A percentile compares a stretch with the other conserved stretches of the same genome.
Evolutionary conservation across 148 eudicot species (phyloP).

Genomic region (Diospyros lotus): DNA sequence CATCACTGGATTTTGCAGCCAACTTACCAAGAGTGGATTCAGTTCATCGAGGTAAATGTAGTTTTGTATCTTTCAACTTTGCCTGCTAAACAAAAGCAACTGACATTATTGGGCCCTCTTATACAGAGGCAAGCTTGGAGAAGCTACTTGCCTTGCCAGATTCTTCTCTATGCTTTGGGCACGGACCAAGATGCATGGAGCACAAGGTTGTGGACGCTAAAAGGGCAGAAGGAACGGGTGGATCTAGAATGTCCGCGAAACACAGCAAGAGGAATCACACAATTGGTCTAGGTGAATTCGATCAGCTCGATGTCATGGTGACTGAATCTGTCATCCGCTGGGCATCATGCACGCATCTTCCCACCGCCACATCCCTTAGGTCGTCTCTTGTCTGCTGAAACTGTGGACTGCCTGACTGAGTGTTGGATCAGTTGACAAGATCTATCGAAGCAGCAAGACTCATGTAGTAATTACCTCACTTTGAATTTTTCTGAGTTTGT

Average conservation of each 20-base stretch:
- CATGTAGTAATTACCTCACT: not conserved
- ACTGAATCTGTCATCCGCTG: conserved; percentile 81
- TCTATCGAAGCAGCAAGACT: not conserved
- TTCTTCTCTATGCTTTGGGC: conserved; percentile 22
- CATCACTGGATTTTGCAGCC: conserved; percentile 18
- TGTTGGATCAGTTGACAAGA: conserved; percentile 5
- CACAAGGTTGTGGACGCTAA: conserved; percentile 33
- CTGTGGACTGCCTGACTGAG: not conserved
- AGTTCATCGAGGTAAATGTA: conserved; percentile 23
- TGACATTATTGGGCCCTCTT: not conserved
- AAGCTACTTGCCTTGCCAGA: conserved; percentile 23
- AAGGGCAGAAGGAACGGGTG: conserved; percentile 33
- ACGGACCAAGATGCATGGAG: conserved; percentile 21
- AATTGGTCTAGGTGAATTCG: conserved; percentile 79
- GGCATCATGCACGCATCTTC: conserved; percentile 84
- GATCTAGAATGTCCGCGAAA: conserved; percentile 37
- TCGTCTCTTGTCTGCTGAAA: conserved; percentile 76
- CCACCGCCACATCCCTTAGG: conserved; percentile 63
- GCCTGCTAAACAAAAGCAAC: not conserved
- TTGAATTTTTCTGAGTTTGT: not conserved
- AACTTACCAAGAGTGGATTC: conserved; percentile 16
- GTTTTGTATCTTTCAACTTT: not conserved
- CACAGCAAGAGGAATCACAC: conserved; percentile 85
- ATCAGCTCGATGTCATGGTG: conserved; percentile 58
- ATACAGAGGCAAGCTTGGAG: conserved; percentile 9